Evolutionary conservation across 352 stramenopile genomes (phyloP).

Genomic region (Thalassiosira mediterranea): DNA sequence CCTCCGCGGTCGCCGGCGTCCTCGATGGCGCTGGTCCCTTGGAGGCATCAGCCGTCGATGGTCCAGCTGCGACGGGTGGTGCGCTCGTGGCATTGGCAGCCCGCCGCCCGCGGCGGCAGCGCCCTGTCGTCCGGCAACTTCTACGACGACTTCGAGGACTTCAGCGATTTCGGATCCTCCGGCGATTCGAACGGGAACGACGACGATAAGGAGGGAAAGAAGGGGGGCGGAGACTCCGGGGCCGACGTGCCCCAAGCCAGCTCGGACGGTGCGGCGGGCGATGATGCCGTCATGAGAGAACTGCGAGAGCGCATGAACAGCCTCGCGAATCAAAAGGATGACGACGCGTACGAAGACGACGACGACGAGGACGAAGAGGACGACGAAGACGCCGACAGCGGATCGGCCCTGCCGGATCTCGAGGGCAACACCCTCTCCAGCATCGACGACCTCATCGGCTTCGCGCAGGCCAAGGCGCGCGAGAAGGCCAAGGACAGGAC

Average conservation of each 20-base stretch:
- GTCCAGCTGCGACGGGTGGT: slow-evolving; percentile 6
- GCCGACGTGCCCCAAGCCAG: no score
- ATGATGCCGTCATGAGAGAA: slow-evolving; percentile 47
- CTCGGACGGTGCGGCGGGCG: slow-evolving; percentile 30
- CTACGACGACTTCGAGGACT: slow-evolving; percentile 60
- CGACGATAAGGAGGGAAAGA: slow-evolving; percentile 5
- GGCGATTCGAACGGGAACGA: slow-evolving; percentile 14
- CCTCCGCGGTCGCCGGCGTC: no score
- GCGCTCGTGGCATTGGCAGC: neutral
- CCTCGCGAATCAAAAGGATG: slow-evolving; percentile 19
- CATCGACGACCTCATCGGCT: slow-evolving; percentile 73
- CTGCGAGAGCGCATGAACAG: slow-evolving; percentile 37
- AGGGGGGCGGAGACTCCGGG: slow-evolving; percentile 15
- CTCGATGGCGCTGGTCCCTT: slow-evolving; percentile 85
- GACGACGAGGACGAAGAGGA: slow-evolving; percentile 44
- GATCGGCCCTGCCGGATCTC: slow-evolving; percentile 40
- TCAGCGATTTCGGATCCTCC: slow-evolving; percentile 48
- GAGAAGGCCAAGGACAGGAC: slow-evolving; percentile 20
- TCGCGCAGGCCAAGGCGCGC: slow-evolving; percentile 48
- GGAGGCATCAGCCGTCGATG: neutral
- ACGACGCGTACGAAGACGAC: slow-evolving; percentile 46
- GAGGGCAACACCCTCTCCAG: slow-evolving; percentile 44
- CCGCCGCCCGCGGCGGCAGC: no score
- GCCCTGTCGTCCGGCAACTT: slow-evolving; percentile 18
- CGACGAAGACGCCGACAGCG: slow-evolving; percentile 57